These are phyloP conservation scores for Hyaloscypha hepaticicola DNA, from an alignment of 495 filamentous ascomycete species.

Conservation along the genomic window DNA sequence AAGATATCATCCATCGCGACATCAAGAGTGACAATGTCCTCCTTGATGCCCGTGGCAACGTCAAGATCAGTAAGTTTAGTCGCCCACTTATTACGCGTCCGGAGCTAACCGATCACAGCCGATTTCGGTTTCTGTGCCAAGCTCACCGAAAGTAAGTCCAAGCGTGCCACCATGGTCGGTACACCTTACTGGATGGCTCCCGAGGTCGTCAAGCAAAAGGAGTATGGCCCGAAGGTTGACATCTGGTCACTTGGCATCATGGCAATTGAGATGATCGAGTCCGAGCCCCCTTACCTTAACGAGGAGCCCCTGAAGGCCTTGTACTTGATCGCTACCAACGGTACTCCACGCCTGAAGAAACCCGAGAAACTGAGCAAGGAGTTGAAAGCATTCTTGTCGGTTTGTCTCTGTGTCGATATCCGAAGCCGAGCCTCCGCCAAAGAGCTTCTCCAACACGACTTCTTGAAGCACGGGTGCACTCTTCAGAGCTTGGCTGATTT, in stretches of 20 bases:
- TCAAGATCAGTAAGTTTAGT: constrained; percentile 86
- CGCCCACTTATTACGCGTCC: constrained; percentile 8
- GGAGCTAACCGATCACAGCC: constrained; percentile 53
- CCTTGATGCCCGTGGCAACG: constrained; percentile 86
- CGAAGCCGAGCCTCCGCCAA: constrained; percentile 88
- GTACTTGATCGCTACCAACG: constrained; percentile 96
- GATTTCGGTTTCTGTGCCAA: constrained; percentile 99
- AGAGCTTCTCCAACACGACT: constrained; percentile 80
- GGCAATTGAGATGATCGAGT: constrained; percentile 99
- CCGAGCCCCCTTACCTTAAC: constrained; percentile 94
- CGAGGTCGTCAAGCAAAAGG: constrained; percentile 98
- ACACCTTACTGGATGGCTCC: constrained; percentile 99
- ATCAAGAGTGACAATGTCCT: constrained; percentile 99
- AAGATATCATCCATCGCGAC: constrained; percentile 98
- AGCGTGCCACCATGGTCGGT: constrained; percentile 98
- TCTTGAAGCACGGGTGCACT: constrained; percentile 76
- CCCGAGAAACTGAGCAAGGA: constrained; percentile 96
- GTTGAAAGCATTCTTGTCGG: constrained; percentile 90
- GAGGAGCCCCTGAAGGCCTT: constrained; percentile 97
- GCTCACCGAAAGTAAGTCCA: constrained; percentile 92
- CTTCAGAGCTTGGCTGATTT: constrained; percentile 79
- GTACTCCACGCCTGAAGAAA: constrained; percentile 94
- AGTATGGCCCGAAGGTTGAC: constrained; percentile 97
- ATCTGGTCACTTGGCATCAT: constrained; percentile 99
- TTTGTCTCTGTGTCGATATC: constrained; percentile 94